Conservation (phyloP, 805 yeast genomes). For the Candida insectalens region DNA sequence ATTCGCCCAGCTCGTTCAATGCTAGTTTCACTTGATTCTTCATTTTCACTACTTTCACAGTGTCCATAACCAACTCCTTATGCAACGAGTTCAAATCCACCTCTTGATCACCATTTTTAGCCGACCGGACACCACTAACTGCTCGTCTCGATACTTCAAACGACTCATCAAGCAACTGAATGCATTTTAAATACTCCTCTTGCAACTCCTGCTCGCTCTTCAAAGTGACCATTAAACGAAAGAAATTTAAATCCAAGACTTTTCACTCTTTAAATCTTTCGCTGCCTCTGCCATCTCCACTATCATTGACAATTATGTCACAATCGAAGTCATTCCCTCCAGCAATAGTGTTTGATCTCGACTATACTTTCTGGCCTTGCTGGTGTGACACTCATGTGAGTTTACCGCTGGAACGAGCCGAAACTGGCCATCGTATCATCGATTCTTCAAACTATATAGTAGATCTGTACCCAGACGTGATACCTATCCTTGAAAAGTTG, state of each 20-base stretch:
- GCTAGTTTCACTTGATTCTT: slow-evolving; percentile 15
- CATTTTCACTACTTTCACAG: slow-evolving; percentile 7
- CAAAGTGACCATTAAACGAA: no score
- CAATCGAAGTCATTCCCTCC: slow-evolving; percentile 26
- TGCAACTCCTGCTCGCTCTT: background rate
- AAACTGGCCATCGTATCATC: slow-evolving; percentile 20
- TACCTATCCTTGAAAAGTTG: slow-evolving; percentile 47
- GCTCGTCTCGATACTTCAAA: slow-evolving; percentile 8
- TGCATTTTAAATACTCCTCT: slow-evolving; percentile 1
- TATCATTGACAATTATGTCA: no score
- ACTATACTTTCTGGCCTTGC: slow-evolving; percentile 70
- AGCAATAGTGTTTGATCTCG: slow-evolving; percentile 65
- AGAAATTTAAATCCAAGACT: background rate
- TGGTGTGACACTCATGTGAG: slow-evolving; percentile 75
- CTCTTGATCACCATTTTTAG: slow-evolving; percentile 4
- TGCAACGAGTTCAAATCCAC: slow-evolving; percentile 7
- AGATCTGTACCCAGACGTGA: slow-evolving; percentile 59
- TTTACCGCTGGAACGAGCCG: slow-evolving; percentile 32
- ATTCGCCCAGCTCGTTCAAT: slow-evolving; percentile 8
- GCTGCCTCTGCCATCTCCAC: background rate
- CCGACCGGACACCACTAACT: slow-evolving; percentile 5
- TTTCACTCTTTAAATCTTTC: background rate
- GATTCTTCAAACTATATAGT: slow-evolving; percentile 50
- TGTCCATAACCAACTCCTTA: slow-evolving; percentile 12
- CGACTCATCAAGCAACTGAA: slow-evolving; percentile 10